These are phyloP conservation scores for Porphyra umbilicalis DNA, from an alignment of 31 red algal species.

Conservation along the genomic window DNA sequence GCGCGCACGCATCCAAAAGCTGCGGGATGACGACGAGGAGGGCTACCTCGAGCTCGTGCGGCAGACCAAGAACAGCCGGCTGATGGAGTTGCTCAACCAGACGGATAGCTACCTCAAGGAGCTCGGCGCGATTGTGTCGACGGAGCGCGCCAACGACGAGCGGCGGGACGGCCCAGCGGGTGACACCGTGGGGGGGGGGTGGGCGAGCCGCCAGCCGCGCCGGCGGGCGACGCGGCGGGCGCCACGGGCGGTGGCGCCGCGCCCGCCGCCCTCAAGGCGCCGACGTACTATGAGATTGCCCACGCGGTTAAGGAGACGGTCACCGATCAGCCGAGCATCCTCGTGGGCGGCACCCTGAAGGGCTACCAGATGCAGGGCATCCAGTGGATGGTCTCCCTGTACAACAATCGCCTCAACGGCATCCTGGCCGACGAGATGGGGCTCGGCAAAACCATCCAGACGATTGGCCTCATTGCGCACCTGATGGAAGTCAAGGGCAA, in stretches of 20 bases:
- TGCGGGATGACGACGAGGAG: slow-evolving; percentile 91
- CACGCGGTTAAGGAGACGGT: slow-evolving; percentile 87
- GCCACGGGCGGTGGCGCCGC: slow-evolving; percentile 41
- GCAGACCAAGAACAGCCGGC: slow-evolving; percentile 85
- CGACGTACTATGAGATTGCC: slow-evolving; percentile 80
- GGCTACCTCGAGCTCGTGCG: slow-evolving; percentile 87
- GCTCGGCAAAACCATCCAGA: slow-evolving; percentile 98
- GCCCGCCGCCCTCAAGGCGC: slow-evolving; percentile 9
- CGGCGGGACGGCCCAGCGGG: neutral
- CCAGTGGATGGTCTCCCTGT: slow-evolving; percentile 96
- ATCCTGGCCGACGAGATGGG: slow-evolving; percentile 99
- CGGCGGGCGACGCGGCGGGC: slow-evolving; percentile 14
- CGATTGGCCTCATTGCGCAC: slow-evolving; percentile 80
- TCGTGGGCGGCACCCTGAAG: slow-evolving; percentile 85
- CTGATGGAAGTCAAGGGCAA: slow-evolving; percentile 92
- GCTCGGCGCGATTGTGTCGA: slow-evolving; percentile 66
- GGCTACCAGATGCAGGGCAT: slow-evolving; percentile 94
- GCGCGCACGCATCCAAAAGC: slow-evolving; percentile 70
- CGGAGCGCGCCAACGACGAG: slow-evolving; percentile 20
- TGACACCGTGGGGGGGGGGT: neutral
- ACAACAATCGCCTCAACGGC: slow-evolving; percentile 93
- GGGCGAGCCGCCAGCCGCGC: neutral
- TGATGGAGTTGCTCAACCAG: slow-evolving; percentile 72
- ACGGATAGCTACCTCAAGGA: slow-evolving; percentile 87
- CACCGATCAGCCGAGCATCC: slow-evolving; percentile 40